These are phyloP conservation scores for Boletus insuetus DNA, from an alignment of 768 basidiomycete genomes.

Conservation along the genomic window DNA sequence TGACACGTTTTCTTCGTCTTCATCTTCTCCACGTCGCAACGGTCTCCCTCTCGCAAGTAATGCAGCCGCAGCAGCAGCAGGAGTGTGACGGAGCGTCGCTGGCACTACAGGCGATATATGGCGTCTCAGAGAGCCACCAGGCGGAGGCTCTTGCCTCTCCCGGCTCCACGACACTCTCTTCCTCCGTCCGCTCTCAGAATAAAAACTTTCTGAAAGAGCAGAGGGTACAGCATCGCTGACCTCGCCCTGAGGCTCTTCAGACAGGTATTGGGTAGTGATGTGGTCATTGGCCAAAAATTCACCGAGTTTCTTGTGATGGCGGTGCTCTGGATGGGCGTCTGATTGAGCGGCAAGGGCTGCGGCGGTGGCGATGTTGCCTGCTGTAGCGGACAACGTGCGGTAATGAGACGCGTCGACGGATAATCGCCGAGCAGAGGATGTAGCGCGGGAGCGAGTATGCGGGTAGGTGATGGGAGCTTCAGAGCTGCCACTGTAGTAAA, in stretches of 20 bases:
- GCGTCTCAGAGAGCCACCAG: constrained; percentile 43
- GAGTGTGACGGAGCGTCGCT: constrained; percentile 32
- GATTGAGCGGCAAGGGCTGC: constrained; percentile 68
- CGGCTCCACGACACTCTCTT: constrained; percentile 70
- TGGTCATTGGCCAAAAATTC: constrained; percentile 21
- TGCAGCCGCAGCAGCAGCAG: constrained; percentile 12
- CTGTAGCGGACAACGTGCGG: constrained; percentile 64
- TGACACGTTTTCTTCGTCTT: constrained; percentile 21
- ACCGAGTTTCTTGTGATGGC: constrained; percentile 27
- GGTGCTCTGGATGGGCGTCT: constrained; percentile 43
- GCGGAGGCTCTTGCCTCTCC: constrained; percentile 54
- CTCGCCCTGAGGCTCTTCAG: constrained; percentile 37
- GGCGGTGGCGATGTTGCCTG: constrained; percentile 68
- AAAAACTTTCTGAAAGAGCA: constrained; percentile 69
- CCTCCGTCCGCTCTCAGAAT: constrained; percentile 64
- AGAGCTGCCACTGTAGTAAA: constrained; percentile 58
- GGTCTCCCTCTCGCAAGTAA: constrained; percentile 44
- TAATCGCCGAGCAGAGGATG: constrained; percentile 43
- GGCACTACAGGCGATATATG: constrained; percentile 34
- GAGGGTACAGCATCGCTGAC: constrained; percentile 52
- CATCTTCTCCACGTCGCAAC: constrained; percentile 38
- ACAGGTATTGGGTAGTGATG: constrained; percentile 11
- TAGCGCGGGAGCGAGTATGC: constrained; percentile 42
- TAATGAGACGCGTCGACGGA: constrained; percentile 63
- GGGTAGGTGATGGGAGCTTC: constrained; percentile 35